Evolutionary conservation across 371 early-diverging fungal genomes (phyloP).

Genomic region (Syncephalastrum sp.): DNA sequence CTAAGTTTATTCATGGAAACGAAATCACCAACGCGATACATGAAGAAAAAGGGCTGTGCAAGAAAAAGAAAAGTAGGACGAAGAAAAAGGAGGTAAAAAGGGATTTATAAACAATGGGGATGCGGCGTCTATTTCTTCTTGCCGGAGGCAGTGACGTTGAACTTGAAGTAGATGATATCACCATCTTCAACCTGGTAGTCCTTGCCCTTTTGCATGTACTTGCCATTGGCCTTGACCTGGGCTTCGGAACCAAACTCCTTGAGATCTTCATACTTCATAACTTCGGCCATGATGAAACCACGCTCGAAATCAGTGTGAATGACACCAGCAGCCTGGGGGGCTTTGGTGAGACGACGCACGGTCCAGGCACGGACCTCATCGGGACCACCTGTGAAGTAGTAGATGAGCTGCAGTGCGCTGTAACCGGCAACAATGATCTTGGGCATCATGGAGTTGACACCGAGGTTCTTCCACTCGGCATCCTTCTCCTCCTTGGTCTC

Average conservation of each 20-base stretch:
- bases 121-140: conserved; percentile 20
- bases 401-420: conserved; percentile 84
- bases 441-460: conserved; percentile 70
- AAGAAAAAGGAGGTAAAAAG: no score
- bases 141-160: conserved; percentile 46
- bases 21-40: no score
- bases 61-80: no score
- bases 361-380: conserved; percentile 98
- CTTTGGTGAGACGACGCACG: conserved; percentile 86
- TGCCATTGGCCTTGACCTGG: conserved; percentile 94
- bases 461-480: conserved; percentile 60
- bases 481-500: conserved; percentile 57
- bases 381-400: conserved; percentile 97
- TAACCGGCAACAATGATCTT: conserved; percentile 95
- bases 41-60: no score
- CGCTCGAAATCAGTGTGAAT: conserved; percentile 91
- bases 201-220: conserved; percentile 91
- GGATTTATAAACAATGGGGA: conserved; percentile 3
- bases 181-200: conserved; percentile 95
- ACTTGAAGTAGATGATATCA: conserved; percentile 79
- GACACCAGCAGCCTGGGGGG: conserved; percentile 97
- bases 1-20: no score
- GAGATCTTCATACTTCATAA: conserved; percentile 88
- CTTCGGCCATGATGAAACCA: conserved; percentile 98
- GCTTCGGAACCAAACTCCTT: conserved; percentile 79